phyloP scores from a whole-genome alignment of 2,329 filamentous ascomycete species.

The Albifimbria verrucaria region DNA sequence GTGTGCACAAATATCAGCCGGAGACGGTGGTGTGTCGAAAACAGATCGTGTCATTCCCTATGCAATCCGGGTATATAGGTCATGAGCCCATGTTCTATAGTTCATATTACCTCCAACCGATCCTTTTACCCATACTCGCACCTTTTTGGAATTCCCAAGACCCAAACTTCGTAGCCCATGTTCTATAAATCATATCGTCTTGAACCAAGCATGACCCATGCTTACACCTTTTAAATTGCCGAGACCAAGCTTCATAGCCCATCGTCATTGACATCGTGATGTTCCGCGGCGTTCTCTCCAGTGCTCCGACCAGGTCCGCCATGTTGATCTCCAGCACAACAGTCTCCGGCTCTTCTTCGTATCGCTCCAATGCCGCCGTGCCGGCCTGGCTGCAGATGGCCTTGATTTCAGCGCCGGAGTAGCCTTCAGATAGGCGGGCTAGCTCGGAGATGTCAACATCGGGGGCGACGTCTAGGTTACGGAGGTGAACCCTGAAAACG shows the following conservation, averaged over 20 bases:
- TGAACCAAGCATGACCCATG: slow-evolving; percentile 5
- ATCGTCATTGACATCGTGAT: slow-evolving; percentile 58
- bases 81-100: no score
- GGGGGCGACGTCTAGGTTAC: slow-evolving; percentile 52
- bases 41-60: no score
- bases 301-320: slow-evolving; percentile 40
- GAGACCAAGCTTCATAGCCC: slow-evolving; percentile 56
- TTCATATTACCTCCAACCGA: no score
- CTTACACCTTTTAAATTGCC: slow-evolving; percentile 28
- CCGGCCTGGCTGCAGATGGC: slow-evolving; percentile 47
- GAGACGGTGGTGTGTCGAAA: no score
- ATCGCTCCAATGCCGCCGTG: slow-evolving; percentile 37
- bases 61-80: no score
- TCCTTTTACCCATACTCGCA: no score
- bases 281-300: slow-evolving; percentile 48
- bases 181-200: slow-evolving; percentile 3
- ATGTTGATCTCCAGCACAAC: slow-evolving; percentile 34
- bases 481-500: slow-evolving; percentile 68
- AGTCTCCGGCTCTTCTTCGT: slow-evolving; percentile 23
- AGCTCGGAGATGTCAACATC: slow-evolving; percentile 66
- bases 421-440: slow-evolving; percentile 66
- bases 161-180: not conserved
- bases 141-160: not conserved
- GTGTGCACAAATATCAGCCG: no score
- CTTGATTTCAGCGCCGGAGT: slow-evolving; percentile 80